These are phyloP conservation scores for Dalechampia spathulata DNA, from an alignment of 441 rosid species.

Conservation along the genomic window DNA sequence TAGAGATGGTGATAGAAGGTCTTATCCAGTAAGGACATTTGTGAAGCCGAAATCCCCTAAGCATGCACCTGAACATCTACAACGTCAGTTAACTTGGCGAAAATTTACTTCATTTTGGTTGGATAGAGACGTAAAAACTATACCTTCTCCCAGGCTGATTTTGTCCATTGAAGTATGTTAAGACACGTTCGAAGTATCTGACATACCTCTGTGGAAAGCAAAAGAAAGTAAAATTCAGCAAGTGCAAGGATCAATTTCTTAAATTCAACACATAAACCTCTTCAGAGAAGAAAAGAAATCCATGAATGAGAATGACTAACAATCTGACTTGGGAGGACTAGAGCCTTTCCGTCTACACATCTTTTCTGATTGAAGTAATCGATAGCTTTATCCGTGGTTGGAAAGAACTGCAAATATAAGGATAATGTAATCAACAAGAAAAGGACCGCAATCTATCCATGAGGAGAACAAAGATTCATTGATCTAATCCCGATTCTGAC, in stretches of 20 bases:
- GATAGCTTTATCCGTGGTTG: slow-evolving; percentile 64
- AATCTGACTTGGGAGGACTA: slow-evolving; percentile 89
- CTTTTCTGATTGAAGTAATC: slow-evolving; percentile 77
- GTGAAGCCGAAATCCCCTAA: slow-evolving; percentile 74
- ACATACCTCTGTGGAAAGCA: slow-evolving; percentile 52
- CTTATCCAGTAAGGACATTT: slow-evolving; percentile 85
- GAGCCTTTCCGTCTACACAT: slow-evolving; percentile 80
- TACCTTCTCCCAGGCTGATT: slow-evolving; percentile 68
- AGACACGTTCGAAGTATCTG: slow-evolving; percentile 52
- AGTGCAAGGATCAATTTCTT: slow-evolving; percentile 8
- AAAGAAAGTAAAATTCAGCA: slow-evolving; percentile 7
- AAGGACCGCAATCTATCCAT: neutral
- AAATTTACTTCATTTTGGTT: slow-evolving; percentile 6
- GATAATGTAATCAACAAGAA: slow-evolving; percentile 5
- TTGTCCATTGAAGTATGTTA: slow-evolving; percentile 49
- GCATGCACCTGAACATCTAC: slow-evolving; percentile 63
- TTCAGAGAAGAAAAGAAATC: slow-evolving; percentile 14
- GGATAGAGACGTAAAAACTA: slow-evolving; percentile 13
- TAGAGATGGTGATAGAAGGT: slow-evolving; percentile 65
- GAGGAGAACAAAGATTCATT: slow-evolving; percentile 2
- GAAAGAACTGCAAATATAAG: slow-evolving; percentile 53
- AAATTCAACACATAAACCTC: slow-evolving; percentile 7
- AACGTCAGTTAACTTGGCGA: slow-evolving; percentile 16
- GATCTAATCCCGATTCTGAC: neutral
- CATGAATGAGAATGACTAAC: slow-evolving; percentile 41